Conservation (phyloP, 1,284 basidiomycete species). For the Erythrobasidium hasegawianum region DNA sequence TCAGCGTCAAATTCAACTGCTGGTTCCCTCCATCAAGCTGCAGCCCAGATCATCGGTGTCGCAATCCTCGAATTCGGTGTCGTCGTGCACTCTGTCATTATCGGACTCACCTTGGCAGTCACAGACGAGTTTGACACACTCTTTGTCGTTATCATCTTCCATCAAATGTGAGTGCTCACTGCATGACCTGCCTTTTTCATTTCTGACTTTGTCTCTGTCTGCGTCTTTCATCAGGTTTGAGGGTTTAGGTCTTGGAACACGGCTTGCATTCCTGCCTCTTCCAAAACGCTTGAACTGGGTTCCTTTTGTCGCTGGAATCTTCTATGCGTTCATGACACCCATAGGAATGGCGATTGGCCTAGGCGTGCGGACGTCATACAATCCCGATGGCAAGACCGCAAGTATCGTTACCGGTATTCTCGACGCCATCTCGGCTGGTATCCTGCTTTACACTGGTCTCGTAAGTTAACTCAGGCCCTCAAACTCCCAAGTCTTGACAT, state of each 20-base stretch:
- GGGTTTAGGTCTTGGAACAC: constrained; percentile 79
- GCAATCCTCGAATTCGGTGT: constrained; percentile 83
- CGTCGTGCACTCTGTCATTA: constrained; percentile 58
- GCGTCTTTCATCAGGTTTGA: constrained; percentile 60
- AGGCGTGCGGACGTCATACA: constrained; percentile 74
- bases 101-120: constrained; percentile 89
- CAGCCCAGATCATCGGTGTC: constrained; percentile 78
- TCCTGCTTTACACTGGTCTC: constrained; percentile 83
- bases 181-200: too few species aligned
- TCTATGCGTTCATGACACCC: constrained; percentile 77
- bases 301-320: constrained; percentile 61
- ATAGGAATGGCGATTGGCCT: constrained; percentile 78
- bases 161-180: constrained; percentile 44
- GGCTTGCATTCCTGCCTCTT: constrained; percentile 66
- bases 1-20: constrained; percentile 31
- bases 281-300: constrained; percentile 60
- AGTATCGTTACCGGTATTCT: constrained; percentile 77
- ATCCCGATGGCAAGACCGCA: constrained; percentile 68
- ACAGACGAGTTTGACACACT: constrained; percentile 73
- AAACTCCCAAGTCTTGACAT: too few species aligned
- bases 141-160: constrained; percentile 79
- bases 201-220: too few species aligned
- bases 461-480: too few species aligned
- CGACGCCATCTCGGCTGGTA: constrained; percentile 80
- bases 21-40: constrained; percentile 51